Percentiles rank a stretch among this genome's conserved stretches.
Conservation (phyloP, 768 basidiomycete genomes). For the Boletus bicolor region DNA sequence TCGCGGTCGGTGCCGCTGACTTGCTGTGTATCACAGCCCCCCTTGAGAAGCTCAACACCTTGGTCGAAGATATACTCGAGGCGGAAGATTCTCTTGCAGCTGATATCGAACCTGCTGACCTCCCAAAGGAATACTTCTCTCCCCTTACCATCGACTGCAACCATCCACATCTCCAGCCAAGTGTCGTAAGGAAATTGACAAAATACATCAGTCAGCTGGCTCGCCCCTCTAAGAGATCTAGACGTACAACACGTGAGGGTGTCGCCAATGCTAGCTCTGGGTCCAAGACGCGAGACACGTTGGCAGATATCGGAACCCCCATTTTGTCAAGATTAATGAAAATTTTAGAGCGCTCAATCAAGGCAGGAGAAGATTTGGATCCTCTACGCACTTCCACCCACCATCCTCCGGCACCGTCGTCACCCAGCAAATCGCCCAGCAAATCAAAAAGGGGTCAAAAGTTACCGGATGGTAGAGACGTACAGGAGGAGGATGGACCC, state of each 20-base stretch:
- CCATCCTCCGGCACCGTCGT: constrained; percentile 26
- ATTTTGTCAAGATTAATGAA: constrained; percentile 66
- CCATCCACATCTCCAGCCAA: constrained; percentile 57
- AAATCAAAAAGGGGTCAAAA: constrained; percentile 49
- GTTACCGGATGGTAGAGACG: constrained; percentile 12
- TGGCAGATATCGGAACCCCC: constrained; percentile 66
- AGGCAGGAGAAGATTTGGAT: constrained; percentile 69
- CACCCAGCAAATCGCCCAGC: constrained; percentile 40
- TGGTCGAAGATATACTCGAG: constrained; percentile 84
- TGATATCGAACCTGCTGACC: constrained; percentile 47
- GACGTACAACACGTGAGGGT: constrained; percentile 42
- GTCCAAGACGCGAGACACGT: constrained; percentile 50
- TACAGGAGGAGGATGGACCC: neutral
- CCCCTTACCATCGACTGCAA: constrained; percentile 53
- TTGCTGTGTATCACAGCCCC: constrained; percentile 41
- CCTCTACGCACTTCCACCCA: constrained; percentile 50
- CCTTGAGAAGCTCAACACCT: constrained; percentile 68
- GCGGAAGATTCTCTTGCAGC: constrained; percentile 69
- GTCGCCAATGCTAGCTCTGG: constrained; percentile 31
- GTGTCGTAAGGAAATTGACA: constrained; percentile 62
- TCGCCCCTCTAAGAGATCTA: constrained; percentile 63
- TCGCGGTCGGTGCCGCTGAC: neutral
- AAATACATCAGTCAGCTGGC: constrained; percentile 67
- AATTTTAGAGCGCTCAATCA: constrained; percentile 75
- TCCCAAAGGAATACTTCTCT: constrained; percentile 66